Evolutionary conservation across 768 basidiomycete species (phyloP), one percentile per base, ranked within the genome.

Genomic region (Tulasnella sp.): DNA sequence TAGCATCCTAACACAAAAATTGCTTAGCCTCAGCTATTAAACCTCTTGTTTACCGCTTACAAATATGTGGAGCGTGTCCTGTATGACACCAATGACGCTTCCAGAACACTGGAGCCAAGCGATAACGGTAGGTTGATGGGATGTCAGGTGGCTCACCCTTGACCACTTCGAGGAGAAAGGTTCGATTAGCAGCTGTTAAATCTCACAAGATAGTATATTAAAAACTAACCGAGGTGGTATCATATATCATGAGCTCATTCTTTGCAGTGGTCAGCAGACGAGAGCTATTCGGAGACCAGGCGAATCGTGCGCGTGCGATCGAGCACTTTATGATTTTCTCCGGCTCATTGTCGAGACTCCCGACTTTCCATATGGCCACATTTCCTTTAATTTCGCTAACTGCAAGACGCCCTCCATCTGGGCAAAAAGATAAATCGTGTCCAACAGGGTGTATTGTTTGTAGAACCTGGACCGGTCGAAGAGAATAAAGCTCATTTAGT

Each of bases 261-360:
- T 86, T 87, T 72, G 92, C 87, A 85, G 92, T 93, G 2, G 92
- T 93, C 16, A 94, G 84, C 5, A 94, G 86, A 72, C 88, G 74
- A 22, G 46, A 92, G 20, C 92, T 92, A 92, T 93, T 93, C 42
- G 92, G 92, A 41, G 93, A 93, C 85, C 93, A 93, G 41, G 90
- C 90, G 44, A 93, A 91, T 84, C 93, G 93, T n/a, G 24, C 18
- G 18, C 93, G 93, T 31, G 0, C 34, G 28, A 31, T 12, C 0
- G 31, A 12, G 16, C 31, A 31, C 31, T 28, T 28, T 1, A 69
- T 16, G 31, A 91, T 89, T 83, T 93, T 92, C 4, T 88, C 86
- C 22, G 86, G 54, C 9, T 54, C n/a, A 0, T n/a, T 85, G 81
- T 91, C 90, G 14, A 90, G 89, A 76, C 90, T 89, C 3, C 50